Evolutionary conservation across 768 basidiomycete species (phyloP).

Genomic region (Pleurotus platypus): DNA sequence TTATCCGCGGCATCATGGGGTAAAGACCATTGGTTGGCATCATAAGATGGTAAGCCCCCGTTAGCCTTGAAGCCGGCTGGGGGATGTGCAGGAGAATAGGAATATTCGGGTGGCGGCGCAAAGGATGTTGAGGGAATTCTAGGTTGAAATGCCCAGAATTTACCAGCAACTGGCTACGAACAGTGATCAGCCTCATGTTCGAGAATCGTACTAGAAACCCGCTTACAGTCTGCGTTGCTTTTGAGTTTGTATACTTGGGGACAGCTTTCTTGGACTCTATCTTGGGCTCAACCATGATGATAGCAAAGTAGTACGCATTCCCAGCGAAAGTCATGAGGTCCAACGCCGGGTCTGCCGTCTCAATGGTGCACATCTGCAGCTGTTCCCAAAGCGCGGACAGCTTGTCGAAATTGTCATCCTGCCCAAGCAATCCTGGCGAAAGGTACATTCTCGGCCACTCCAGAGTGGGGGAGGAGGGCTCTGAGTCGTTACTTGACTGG

Average conservation of each 20-base stretch:
- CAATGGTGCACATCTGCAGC: conserved; percentile 38
- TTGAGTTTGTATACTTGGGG: not conserved
- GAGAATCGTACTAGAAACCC: too few relatives aligned
- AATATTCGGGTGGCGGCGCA: too few relatives aligned
- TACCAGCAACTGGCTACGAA: too few relatives aligned
- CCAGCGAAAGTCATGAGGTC: conserved; percentile 40
- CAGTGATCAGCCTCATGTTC: too few relatives aligned
- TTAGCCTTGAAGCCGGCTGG: too few relatives aligned
- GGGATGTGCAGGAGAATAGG: too few relatives aligned
- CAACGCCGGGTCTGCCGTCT: conserved; percentile 28
- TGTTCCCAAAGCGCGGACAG: conserved; percentile 32
- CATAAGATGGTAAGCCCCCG: too few relatives aligned
- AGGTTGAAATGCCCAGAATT: too few relatives aligned
- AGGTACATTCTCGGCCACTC: too few relatives aligned
- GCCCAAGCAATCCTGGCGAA: conserved; percentile 28
- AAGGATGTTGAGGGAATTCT: too few relatives aligned
- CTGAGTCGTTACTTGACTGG: too few relatives aligned
- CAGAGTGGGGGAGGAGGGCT: too few relatives aligned
- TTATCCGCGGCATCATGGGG: not conserved
- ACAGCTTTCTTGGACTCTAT: not conserved
- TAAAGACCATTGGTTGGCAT: not conserved
- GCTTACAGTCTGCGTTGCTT: not conserved
- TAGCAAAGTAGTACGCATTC: conserved; percentile 34
- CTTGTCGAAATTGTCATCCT: conserved; percentile 34
- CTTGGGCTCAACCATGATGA: conserved; percentile 23